Evolutionary conservation across 148 eudicot genomes (phyloP).

Genomic region (Rhododendron henanense): DNA sequence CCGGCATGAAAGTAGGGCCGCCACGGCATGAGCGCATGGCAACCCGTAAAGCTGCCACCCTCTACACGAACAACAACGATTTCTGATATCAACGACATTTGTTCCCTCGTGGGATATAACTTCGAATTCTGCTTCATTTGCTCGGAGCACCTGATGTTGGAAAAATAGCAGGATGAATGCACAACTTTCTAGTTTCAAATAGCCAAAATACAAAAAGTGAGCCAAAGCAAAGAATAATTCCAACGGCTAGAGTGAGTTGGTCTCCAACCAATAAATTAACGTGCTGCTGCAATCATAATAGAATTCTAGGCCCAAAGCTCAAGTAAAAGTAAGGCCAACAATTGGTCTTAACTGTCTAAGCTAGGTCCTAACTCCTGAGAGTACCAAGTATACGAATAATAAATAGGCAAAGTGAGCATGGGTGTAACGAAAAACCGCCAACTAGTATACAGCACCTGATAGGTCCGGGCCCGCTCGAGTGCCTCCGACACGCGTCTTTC

Average conservation of each 20-base stretch:
- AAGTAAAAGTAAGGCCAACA: background rate
- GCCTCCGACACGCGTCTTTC: conserved; percentile 61
- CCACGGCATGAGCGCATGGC: conserved; percentile 75
- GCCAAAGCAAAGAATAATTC: background rate
- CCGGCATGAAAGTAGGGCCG: conserved; percentile 67
- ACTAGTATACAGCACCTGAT: background rate
- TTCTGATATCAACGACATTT: conserved; percentile 59
- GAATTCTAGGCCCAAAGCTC: background rate
- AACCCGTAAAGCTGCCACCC: conserved; percentile 69
- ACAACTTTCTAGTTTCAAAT: background rate
- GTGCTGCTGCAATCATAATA: background rate
- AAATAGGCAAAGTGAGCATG: background rate
- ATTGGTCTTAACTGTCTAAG: background rate
- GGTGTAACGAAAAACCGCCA: background rate
- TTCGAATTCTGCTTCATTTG: conserved; percentile 67
- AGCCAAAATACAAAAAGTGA: background rate
- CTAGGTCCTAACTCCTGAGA: too few species aligned
- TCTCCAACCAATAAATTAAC: background rate
- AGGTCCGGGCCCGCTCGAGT: conserved; percentile 44
- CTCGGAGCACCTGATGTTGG: conserved; percentile 46
- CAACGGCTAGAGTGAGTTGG: background rate
- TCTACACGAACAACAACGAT: conserved; percentile 52
- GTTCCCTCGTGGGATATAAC: conserved; percentile 60
- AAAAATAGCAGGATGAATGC: background rate
- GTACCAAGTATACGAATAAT: background rate